Percentiles rank a stretch among this genome's conserved stretches.
Evolutionary conservation across 257 asterid species (phyloP).

Genomic region (Fraxinus americana): DNA sequence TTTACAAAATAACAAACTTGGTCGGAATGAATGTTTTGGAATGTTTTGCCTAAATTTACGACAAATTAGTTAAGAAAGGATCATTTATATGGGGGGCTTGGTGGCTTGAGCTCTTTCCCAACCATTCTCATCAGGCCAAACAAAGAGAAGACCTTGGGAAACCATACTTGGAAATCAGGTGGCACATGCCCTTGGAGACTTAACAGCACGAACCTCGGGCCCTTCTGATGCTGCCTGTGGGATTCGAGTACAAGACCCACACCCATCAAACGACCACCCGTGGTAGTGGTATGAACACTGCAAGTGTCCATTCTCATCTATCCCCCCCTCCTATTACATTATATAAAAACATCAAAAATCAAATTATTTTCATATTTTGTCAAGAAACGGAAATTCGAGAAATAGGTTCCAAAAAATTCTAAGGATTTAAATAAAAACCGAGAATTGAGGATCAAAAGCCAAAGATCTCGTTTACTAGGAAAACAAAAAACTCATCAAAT

Average conservation of each 20-base stretch:
- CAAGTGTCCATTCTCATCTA: slow-evolving; percentile 95
- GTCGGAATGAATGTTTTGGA: not conserved
- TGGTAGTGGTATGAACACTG: slow-evolving; percentile 84
- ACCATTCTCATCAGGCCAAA: slow-evolving; percentile 97
- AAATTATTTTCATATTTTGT: not conserved
- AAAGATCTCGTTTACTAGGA: not conserved
- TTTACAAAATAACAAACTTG: not conserved
- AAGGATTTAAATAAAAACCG: not conserved
- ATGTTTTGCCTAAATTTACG: not conserved
- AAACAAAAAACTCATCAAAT: not conserved
- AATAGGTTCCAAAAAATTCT: not conserved
- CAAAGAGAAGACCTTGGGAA: slow-evolving; percentile 96
- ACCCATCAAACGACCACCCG: slow-evolving; percentile 97
- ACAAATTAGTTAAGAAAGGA: not conserved
- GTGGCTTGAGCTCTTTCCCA: slow-evolving; percentile 90
- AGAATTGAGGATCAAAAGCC: not conserved
- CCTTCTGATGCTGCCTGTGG: slow-evolving; percentile 95
- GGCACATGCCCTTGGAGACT: slow-evolving; percentile 87
- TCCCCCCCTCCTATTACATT: slow-evolving; percentile 80
- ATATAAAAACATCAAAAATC: slow-evolving; percentile 7
- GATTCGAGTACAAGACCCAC: slow-evolving; percentile 85
- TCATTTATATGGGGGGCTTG: slow-evolving; percentile 65
- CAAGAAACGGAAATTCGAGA: not conserved
- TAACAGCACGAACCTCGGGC: slow-evolving; percentile 81
- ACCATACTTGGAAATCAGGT: slow-evolving; percentile 89